phyloP scores from a whole-genome alignment of 2,329 filamentous ascomycete species.

The Elsinoe australis region DNA sequence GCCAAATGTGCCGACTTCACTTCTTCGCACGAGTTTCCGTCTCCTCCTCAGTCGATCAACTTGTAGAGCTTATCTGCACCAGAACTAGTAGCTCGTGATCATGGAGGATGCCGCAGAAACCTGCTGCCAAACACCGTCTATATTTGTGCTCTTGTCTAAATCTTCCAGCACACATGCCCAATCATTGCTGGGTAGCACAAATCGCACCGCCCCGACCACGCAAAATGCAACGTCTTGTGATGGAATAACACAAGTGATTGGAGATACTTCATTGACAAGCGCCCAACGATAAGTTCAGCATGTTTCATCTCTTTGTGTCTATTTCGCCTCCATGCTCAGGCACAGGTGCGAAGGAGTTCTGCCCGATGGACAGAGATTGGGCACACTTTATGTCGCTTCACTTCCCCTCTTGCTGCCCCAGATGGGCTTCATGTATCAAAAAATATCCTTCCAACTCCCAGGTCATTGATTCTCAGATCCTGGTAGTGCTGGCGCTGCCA shows the following conservation, averaged over 20 bases:
- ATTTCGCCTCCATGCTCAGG: too few relatives aligned
- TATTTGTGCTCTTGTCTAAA: neutral
- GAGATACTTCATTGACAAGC: neutral
- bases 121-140: neutral
- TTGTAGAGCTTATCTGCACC: neutral
- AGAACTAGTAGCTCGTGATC: too few relatives aligned
- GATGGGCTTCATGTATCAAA: too few relatives aligned
- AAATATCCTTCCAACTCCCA: too few relatives aligned
- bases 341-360: too few relatives aligned
- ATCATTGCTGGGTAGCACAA: neutral
- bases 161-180: neutral
- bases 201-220: neutral
- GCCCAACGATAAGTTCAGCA: too few relatives aligned
- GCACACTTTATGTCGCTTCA: too few relatives aligned
- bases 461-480: too few relatives aligned
- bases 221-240: neutral
- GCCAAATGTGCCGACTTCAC: conserved; percentile 9
- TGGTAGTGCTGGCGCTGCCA: too few relatives aligned
- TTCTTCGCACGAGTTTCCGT: neutral
- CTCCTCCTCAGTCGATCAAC: neutral
- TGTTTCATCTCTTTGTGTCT: too few relatives aligned
- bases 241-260: neutral
- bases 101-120: neutral
- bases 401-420: too few relatives aligned
- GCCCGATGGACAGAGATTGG: too few relatives aligned